Base-by-base conservation (phyloP, 2,329 filamentous ascomycete genomes). In the Aureobasidium vineae region DNA sequence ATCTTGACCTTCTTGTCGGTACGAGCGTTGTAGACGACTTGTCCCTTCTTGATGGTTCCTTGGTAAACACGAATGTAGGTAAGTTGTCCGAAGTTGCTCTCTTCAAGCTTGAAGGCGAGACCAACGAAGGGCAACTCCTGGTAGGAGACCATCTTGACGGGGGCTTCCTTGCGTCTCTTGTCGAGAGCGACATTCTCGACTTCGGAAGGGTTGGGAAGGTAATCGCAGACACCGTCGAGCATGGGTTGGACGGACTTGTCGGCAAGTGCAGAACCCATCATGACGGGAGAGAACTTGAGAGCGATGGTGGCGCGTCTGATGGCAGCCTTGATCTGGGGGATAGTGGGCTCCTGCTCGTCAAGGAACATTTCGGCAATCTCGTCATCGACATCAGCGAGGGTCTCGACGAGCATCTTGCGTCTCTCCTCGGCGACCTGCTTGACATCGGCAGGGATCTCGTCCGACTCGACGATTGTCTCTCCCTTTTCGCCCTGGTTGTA, bases 31-130 rank as follows among this genome's bases (percentile, higher is more conserved):
- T 89, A 97, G 65, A 99, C 88, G 76, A 93, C 92, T 75, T 89
- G 85, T 59, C 93, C 91, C 84, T 97, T 98, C 77, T 84, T 89
- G 68, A 99, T 82, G 26, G 88, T 88, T 72, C 95, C 95, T 79
- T 99, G 95, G 81, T 99, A 99, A 67, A 99, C 95, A 72, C 95
- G 92, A 70, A 99, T 96, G 78, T 99, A 99, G 65, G 95, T 99
- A 75, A 99, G 86, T 79, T 99, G 95, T 50, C 95, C 95, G 74
- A 96, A 99, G 78, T 96, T 97, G 80, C 94, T 96, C 80, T 99
- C 95, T 83, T 99, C 95, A 26, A 99, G 87, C 84, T 99, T 99
- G 84, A 99, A 99, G 11, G 95, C 95, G 69, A 99, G 84, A 59
- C 95, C 95, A 66, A 97, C 92, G 74, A 98, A 97, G 0, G 95